Percentiles rank a stretch among this genome's conserved stretches.
These are phyloP conservation scores for Colletotrichum camelliae DNA, from an alignment of 2,329 filamentous ascomycete species.

Conservation along the genomic window DNA sequence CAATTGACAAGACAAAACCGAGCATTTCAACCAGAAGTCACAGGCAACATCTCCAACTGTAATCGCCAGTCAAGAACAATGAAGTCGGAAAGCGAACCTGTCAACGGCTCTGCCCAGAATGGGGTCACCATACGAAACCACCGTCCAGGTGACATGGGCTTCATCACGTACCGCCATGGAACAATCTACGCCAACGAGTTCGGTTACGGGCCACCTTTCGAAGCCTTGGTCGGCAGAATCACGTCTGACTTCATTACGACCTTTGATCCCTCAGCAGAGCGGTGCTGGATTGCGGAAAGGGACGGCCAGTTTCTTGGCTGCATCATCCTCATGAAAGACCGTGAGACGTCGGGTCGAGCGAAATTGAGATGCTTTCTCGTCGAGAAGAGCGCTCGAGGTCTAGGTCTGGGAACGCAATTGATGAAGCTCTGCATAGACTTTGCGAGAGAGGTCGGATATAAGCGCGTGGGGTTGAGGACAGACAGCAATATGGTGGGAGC, in stretches of 20 bases:
- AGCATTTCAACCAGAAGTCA: too few species aligned
- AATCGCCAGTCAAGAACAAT: background rate
- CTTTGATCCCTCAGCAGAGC: constrained; percentile 26
- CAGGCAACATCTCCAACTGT: background rate
- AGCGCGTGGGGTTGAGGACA: constrained; percentile 22
- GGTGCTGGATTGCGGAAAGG: constrained; percentile 32
- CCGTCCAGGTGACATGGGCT: constrained; percentile 28
- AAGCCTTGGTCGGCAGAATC: constrained; percentile 26
- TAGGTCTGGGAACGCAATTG: constrained; percentile 24
- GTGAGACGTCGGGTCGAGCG: constrained; percentile 13
- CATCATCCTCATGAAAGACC: constrained; percentile 27
- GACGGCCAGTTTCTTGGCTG: constrained; percentile 28
- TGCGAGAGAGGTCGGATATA: constrained; percentile 24
- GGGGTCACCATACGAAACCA: constrained; percentile 18
- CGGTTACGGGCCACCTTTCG: constrained; percentile 24
- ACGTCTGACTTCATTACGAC: constrained; percentile 29
- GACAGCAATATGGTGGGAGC: constrained; percentile 23
- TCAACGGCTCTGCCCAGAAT: background rate
- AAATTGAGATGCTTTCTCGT: constrained; percentile 30
- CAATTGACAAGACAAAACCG: background rate
- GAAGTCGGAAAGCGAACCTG: background rate
- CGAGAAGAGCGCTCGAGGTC: constrained; percentile 22
- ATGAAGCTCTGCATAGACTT: constrained; percentile 23
- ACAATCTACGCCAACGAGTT: constrained; percentile 25
- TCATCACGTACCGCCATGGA: constrained; percentile 29